A percentile compares a stretch with the other conserved stretches of the same genome.
Evolutionary conservation across 2,329 filamentous ascomycete species (phyloP).

Genomic region (Aspergillus novofumigatus): DNA sequence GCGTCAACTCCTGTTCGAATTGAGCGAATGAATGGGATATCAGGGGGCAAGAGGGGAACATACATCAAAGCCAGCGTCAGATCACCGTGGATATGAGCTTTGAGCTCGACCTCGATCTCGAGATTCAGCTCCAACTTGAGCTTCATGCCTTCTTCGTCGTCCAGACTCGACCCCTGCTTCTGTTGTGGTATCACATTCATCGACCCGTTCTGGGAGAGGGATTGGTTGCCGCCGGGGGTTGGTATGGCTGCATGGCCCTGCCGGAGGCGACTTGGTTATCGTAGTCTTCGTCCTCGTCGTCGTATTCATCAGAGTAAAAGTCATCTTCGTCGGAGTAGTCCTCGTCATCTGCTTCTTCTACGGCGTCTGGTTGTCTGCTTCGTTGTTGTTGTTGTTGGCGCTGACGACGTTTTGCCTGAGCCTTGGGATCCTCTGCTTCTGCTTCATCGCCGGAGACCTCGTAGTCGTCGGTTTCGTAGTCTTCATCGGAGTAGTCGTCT

Average conservation of each 20-base stretch:
- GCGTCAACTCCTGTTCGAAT: slow-evolving; percentile 12
- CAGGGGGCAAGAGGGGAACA: slow-evolving; percentile 18
- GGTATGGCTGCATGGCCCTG: slow-evolving; percentile 25
- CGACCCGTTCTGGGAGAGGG: slow-evolving; percentile 17
- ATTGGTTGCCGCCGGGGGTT: slow-evolving; percentile 5
- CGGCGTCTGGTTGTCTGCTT: slow-evolving; percentile 27
- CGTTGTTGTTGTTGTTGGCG: slow-evolving; percentile 17
- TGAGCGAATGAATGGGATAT: slow-evolving; percentile 1
- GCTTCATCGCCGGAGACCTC: slow-evolving; percentile 22
- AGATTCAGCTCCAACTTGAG: slow-evolving; percentile 57
- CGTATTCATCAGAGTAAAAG: slow-evolving; percentile 25
- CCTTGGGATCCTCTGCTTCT: slow-evolving; percentile 8
- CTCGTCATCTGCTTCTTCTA: slow-evolving; percentile 28
- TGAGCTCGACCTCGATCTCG: slow-evolving; percentile 60
- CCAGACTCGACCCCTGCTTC: slow-evolving; percentile 23
- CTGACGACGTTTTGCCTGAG: slow-evolving; percentile 17
- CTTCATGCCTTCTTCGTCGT: slow-evolving; percentile 46
- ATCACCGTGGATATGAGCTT: slow-evolving; percentile 63
- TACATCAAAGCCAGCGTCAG: slow-evolving; percentile 52
- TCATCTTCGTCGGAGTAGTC: slow-evolving; percentile 11
- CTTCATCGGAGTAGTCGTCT: slow-evolving; percentile 16
- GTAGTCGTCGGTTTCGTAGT: slow-evolving; percentile 30
- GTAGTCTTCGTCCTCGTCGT: slow-evolving; percentile 28
- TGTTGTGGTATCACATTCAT: slow-evolving; percentile 18
- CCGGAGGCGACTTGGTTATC: slow-evolving; percentile 9